Evolutionary conservation across 2,329 filamentous ascomycete genomes (phyloP).

Genomic region (Sphaceloma murrayae): DNA sequence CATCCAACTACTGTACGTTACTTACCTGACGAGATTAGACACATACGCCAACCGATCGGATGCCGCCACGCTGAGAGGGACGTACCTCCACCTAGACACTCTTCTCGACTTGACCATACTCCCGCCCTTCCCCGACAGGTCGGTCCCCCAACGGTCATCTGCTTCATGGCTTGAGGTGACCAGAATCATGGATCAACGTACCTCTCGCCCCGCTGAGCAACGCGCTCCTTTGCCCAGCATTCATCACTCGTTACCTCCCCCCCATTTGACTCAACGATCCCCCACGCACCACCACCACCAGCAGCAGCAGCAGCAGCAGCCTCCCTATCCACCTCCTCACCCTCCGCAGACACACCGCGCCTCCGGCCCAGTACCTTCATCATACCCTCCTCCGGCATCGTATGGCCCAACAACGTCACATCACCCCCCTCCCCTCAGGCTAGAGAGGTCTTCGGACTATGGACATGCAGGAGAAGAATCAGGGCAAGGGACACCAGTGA

Average conservation of each 20-base stretch:
- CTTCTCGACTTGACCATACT: slow-evolving; percentile 11
- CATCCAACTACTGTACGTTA: slow-evolving; percentile 3
- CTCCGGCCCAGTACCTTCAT: slow-evolving; percentile 15
- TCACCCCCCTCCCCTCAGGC: slow-evolving; percentile 23
- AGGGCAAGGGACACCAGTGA: slow-evolving; percentile 31
- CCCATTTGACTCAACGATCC: slow-evolving; percentile 16
- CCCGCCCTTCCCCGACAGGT: slow-evolving; percentile 15
- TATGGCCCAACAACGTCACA: slow-evolving; percentile 24
- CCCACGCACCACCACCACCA: slow-evolving; percentile 12
- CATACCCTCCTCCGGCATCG: slow-evolving; percentile 15
- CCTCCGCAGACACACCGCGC: slow-evolving; percentile 17
- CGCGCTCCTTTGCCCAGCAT: slow-evolving; percentile 14
- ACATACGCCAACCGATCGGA: slow-evolving; percentile 14
- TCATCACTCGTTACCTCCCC: slow-evolving; percentile 2
- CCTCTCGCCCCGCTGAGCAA: slow-evolving; percentile 12
- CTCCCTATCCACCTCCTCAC: slow-evolving; percentile 18
- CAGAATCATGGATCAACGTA: slow-evolving; percentile 14
- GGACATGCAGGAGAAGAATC: slow-evolving; percentile 26
- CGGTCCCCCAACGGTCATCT: slow-evolving; percentile 15
- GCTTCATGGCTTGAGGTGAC: slow-evolving; percentile 15
- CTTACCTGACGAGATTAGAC: slow-evolving; percentile 5
- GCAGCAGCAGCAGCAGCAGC: slow-evolving; percentile 5
- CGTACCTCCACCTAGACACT: slow-evolving; percentile 10
- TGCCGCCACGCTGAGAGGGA: slow-evolving; percentile 4
- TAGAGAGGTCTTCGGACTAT: slow-evolving; percentile 24